Base-by-base conservation (phyloP, 1,139 yeast genomes). In the Hanseniaspora sp. region DNA sequence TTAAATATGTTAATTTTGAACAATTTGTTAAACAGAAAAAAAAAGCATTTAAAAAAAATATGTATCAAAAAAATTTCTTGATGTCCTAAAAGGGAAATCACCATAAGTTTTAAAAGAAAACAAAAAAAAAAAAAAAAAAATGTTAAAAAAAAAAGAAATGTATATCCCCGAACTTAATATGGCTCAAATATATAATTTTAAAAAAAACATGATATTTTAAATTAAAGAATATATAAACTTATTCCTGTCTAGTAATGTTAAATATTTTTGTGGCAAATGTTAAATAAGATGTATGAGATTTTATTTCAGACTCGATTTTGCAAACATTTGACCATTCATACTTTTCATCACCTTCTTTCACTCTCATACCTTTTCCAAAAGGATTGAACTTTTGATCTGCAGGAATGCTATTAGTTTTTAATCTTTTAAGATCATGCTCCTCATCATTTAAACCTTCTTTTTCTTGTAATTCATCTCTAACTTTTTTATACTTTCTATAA, bases 201-300 rank as follows among this genome's bases (percentile, higher is more conserved):
- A 23, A n/a, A 42, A 42, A 42, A 23, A 41, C 13, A 41, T 13
- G 4, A 23, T 23, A 23, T 23, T 23, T 23, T 23, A 23, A 23
- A 23, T 23, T 31, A 29, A n/a, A n/a, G n/a, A n/a, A 5, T 31
- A 29, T 31, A 41, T 33, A 34, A n/a, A 42, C 13, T 31, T 30
- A 49, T 12, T 60, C 56, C 53, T 51, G 54, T 45, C 64, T 61
- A 18, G 60, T 55, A 29, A 59, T 60, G 45, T 61, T 56, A 17
- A 58, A 54, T 18, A 63, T 60, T 53, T 72, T 74, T 58, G 69
- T 74, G 38, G 98, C 99, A 76, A 94, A 94, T 1, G 96, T 87
- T 64, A 94, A 72, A 65, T 87, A 94, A 0, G 96, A 87, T 0
- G 99, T 94, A 62, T 94, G 99, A 28, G 90, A 83, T 69, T 90